Conservation (phyloP, 2,329 filamentous ascomycete genomes). For the Fusarium udum region DNA sequence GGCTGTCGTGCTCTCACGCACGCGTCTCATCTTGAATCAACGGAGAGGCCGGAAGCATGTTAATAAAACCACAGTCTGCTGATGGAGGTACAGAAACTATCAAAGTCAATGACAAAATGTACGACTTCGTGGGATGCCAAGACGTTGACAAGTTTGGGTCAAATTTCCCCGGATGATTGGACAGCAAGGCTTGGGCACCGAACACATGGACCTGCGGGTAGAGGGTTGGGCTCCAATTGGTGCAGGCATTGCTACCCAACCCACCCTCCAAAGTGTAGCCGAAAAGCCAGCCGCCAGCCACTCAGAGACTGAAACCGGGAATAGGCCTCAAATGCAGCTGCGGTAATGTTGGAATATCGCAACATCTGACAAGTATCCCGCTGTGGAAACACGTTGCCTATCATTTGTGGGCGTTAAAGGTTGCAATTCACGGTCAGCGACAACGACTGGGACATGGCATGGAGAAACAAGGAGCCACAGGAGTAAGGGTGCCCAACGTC, state of each 20-base stretch:
- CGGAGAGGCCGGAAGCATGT: slow-evolving; percentile 16
- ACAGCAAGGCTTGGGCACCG: slow-evolving; percentile 36
- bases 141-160: slow-evolving; percentile 16
- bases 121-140: slow-evolving; percentile 29
- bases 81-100: slow-evolving; percentile 22
- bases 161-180: slow-evolving; percentile 40
- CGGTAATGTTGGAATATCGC: slow-evolving; percentile 33
- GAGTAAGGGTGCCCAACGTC: slow-evolving; percentile 41
- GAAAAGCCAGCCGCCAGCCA: slow-evolving; percentile 21
- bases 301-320: slow-evolving; percentile 8
- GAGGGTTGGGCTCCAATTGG: slow-evolving; percentile 51
- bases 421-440: slow-evolving; percentile 19
- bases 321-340: slow-evolving; percentile 37
- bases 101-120: slow-evolving; percentile 18
- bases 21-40: background rate
- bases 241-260: slow-evolving; percentile 54
- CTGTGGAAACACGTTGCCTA: slow-evolving; percentile 41
- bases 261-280: slow-evolving; percentile 30
- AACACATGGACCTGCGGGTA: slow-evolving; percentile 38
- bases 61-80: slow-evolving; percentile 5
- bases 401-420: slow-evolving; percentile 37
- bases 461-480: slow-evolving; percentile 25
- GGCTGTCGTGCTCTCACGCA: background rate
- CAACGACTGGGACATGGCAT: slow-evolving; percentile 27
- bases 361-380: slow-evolving; percentile 34